A percentile compares a stretch with the other conserved stretches of the same genome.
These are phyloP conservation scores for Aspergillus tanneri DNA, from an alignment of 2,329 filamentous ascomycete species.

Conservation along the genomic window DNA sequence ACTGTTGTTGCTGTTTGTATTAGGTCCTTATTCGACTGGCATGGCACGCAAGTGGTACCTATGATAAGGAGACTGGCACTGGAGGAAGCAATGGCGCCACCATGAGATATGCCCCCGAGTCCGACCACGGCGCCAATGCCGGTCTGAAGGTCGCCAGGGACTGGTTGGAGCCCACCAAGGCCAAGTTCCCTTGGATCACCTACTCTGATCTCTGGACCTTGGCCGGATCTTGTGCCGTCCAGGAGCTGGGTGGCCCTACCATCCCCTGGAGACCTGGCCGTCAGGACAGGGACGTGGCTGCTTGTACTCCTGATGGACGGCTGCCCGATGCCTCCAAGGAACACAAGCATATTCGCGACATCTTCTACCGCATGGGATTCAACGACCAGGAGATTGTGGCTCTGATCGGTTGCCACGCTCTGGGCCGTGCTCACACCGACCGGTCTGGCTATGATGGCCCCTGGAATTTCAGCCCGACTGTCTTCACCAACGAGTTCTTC, in stretches of 20 bases:
- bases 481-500: constrained; percentile 94
- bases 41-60: constrained; percentile 94
- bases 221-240: constrained; percentile 77
- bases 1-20: constrained; percentile 17
- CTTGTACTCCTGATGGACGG: constrained; percentile 92
- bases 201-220: constrained; percentile 98
- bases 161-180: constrained; percentile 90
- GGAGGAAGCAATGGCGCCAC: constrained; percentile 95
- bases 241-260: constrained; percentile 89
- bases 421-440: constrained; percentile 86
- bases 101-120: constrained; percentile 91
- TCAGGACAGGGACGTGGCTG: constrained; percentile 71
- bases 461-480: constrained; percentile 88
- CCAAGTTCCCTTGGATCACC: constrained; percentile 88
- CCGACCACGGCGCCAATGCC: constrained; percentile 88
- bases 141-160: constrained; percentile 82
- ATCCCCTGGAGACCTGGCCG: constrained; percentile 90
- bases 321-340: constrained; percentile 79
- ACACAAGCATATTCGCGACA: constrained; percentile 77
- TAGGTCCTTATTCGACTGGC: constrained; percentile 77
- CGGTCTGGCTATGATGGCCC: constrained; percentile 85
- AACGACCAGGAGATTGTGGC: constrained; percentile 96
- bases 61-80: constrained; percentile 80
- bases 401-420: constrained; percentile 77
- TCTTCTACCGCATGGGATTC: constrained; percentile 98